These are phyloP conservation scores for Microdochium bolleyi DNA, from an alignment of 2,329 filamentous ascomycete genomes.

Conservation along the genomic window DNA sequence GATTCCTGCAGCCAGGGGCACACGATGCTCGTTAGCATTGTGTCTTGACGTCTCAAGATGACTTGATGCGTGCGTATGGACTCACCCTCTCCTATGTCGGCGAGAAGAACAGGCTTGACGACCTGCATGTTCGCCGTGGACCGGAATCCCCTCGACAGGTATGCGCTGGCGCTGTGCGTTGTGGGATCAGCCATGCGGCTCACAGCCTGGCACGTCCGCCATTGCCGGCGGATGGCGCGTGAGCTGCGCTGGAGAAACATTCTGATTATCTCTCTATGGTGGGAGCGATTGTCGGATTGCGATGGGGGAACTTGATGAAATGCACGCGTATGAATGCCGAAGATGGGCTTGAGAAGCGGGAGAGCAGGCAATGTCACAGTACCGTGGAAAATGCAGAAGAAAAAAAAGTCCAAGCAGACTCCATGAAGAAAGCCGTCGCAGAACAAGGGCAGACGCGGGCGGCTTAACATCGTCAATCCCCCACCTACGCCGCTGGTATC, in stretches of 20 bases:
- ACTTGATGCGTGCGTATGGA: conserved; percentile 1
- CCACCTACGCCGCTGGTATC: conserved; percentile 8
- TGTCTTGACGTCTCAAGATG: not conserved
- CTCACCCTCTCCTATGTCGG: conserved; percentile 79
- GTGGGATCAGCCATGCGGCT: conserved; percentile 21
- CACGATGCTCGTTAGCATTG: not conserved
- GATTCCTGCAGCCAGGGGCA: conserved; percentile 57
- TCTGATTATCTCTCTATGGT: conserved; percentile 1
- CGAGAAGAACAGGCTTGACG: conserved; percentile 73
- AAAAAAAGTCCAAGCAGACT: not conserved
- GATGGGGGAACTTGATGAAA: not conserved
- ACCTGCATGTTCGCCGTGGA: conserved; percentile 39
- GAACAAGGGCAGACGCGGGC: not conserved
- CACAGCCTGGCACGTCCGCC: conserved; percentile 34
- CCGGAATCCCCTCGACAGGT: conserved; percentile 38
- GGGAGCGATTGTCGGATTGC: not conserved
- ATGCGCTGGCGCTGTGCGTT: conserved; percentile 10
- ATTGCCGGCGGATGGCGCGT: conserved; percentile 41
- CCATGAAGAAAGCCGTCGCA: not conserved
- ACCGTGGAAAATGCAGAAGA: not conserved
- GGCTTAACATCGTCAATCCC: conserved; percentile 1
- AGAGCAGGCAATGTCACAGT: not conserved
- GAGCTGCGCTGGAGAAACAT: conserved; percentile 51
- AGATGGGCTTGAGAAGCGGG: too few relatives aligned
- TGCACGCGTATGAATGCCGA: not conserved